These are phyloP conservation scores for Thelephora terrestris DNA, from an alignment of 1,284 basidiomycete genomes.

Conservation along the genomic window DNA sequence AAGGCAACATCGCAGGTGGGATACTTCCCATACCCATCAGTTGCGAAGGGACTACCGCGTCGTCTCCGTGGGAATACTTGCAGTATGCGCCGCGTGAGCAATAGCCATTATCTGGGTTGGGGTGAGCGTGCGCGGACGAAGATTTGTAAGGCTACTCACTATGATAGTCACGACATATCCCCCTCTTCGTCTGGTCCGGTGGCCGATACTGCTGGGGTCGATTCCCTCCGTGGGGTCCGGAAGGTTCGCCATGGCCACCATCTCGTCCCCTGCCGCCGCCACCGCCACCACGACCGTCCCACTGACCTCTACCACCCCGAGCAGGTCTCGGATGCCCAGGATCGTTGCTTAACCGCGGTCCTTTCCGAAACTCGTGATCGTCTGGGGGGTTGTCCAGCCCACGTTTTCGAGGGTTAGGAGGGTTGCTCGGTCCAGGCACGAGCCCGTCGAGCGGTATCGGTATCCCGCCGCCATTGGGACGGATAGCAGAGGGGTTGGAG, in stretches of 20 bases:
- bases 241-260: constrained; percentile 13
- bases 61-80: constrained; percentile 85
- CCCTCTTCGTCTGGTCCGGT: constrained; percentile 50
- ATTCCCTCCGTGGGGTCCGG: constrained; percentile 32
- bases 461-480: constrained; percentile 47
- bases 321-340: constrained; percentile 53
- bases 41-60: constrained; percentile 62
- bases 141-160: constrained; percentile 43
- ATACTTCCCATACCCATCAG: constrained; percentile 43
- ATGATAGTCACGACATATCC: constrained; percentile 82
- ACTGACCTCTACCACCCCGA: constrained; percentile 16
- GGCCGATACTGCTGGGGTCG: constrained; percentile 49
- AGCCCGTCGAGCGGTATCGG: constrained; percentile 68
- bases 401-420: constrained; percentile 47
- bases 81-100: constrained; percentile 87
- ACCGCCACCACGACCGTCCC: constrained; percentile 30
- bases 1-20: constrained; percentile 35
- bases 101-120: constrained; percentile 69
- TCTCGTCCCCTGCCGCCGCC: constrained; percentile 8
- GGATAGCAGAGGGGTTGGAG: constrained; percentile 1
- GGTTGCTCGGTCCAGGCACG: constrained; percentile 23
- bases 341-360: constrained; percentile 52
- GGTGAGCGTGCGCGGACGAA: constrained; percentile 3
- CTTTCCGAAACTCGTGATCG: constrained; percentile 55
- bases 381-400: constrained; percentile 38